phyloP scores from a whole-genome alignment of 139 green algal species.

The Micractinium conductrix region DNA sequence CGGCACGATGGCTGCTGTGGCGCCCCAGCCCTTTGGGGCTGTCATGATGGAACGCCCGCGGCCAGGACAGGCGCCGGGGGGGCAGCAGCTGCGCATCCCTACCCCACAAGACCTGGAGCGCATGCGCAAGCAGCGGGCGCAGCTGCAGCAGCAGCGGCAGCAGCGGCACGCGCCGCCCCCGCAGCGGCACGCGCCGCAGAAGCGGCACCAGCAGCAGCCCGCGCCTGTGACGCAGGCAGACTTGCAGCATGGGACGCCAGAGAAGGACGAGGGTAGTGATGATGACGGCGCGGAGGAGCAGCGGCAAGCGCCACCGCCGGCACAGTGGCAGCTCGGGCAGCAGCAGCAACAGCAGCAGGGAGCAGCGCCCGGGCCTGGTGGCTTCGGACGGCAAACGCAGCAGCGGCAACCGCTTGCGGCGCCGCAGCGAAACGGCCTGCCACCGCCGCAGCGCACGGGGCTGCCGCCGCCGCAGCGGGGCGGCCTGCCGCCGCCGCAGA shows the following conservation, averaged over 20 bases:
- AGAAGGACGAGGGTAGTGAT: no score
- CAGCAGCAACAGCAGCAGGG: conserved; percentile 18
- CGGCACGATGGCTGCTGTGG: background rate
- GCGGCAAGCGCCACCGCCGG: background rate
- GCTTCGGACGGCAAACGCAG: no score
- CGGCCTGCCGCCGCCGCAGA: background rate
- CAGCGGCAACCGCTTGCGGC: background rate
- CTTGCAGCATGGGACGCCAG: background rate
- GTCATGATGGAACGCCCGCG: conserved; percentile 1
- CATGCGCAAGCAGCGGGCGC: background rate
- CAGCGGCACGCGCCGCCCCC: background rate
- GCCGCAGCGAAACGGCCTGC: background rate
- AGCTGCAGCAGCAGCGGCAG: conserved; percentile 22
- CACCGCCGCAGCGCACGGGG: background rate
- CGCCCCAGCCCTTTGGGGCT: background rate
- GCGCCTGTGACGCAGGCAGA: background rate
- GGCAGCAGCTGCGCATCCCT: conserved; percentile 29
- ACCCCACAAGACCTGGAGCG: conserved; percentile 35
- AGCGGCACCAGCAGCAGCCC: background rate
- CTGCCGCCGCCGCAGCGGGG: background rate
- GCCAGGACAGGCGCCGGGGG: background rate
- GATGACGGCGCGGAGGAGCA: no score
- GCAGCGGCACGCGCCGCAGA: conserved; percentile 2
- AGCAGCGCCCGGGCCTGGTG: background rate
- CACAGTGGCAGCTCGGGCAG: background rate